Base-by-base conservation (phyloP, 495 filamentous ascomycete genomes). In the Darksidea phi region DNA sequence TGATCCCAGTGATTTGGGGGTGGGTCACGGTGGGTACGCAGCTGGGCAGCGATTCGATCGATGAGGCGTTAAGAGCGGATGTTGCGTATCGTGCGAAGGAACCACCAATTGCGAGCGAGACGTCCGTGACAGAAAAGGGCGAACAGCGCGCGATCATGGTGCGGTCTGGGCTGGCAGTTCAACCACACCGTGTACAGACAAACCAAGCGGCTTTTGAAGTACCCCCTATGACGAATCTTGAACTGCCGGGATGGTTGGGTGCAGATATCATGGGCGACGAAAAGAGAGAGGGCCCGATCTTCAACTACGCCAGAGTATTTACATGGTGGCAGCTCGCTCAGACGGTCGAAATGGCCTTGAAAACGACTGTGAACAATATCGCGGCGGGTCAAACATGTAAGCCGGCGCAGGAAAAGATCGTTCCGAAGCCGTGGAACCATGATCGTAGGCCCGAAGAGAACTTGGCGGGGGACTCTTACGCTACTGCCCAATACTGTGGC, bases 21-120 rank as follows among this genome's bases (percentile, higher is more conserved):
- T 68, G 61, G 66, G 53, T 68, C 13, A 64, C 57, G 1, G 66
- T 68, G 15, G 66, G 66, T 2, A 65, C 61, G 21, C 61, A 68
- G 47, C 56, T 38, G 17, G 48, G 15, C 12, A 12, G 21, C 12
- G 50, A 59, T 37, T 59, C 66, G 6, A 61, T 68, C 28, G 56
- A 68, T 11, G 49, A 59, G 15, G 61, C 61, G 5, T 38, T 65
- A 15, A 6, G 41, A 8, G 54, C 61, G 21, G 50, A 65, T 15
- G 25, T 32, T 23, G 61, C 61, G 24, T 59, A 65, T 48, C 57
- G 61, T 23, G 55, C 61, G 23, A 54, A 48, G 20, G 54, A 64
- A 46, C 59, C 65, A 1, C 65, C 56, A 6, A 50, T 63, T 12
- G 8, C 7, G 6, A 21, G 28, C 18, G 54, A 54, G 15, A 36